Base-by-base conservation (phyloP, 768 basidiomycete genomes). In the Leccinum barrowsii region DNA sequence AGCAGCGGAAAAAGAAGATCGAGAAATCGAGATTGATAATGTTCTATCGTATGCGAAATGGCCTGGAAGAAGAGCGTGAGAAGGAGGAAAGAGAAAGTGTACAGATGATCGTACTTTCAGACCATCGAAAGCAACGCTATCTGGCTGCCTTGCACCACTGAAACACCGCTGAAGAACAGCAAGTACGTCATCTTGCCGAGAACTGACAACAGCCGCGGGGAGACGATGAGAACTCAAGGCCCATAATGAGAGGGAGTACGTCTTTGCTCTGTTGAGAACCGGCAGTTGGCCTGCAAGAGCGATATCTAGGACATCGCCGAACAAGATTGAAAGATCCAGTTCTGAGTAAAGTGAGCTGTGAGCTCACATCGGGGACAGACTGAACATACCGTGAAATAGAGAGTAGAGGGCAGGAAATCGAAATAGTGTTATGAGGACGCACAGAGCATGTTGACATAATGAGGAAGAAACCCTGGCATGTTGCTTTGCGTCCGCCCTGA, bases 381-480 rank as follows among this genome's bases (percentile, higher is more conserved):
- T 19, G 22, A n/a, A 75, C 82, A 42, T 63, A 89, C 87, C 70
- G 13, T 78, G 58, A 63, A 88, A 83, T 49, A 77, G 65, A 12
- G 71, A 64, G 70, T 77, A 74, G 58, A 87, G 61, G 19, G 71
- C 62, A 17, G 74, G 74, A 58, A 81, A 78, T n/a, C 72, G 73
- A 62, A 86, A 78, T 55, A 88, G 73, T 52, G 77, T 76, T 5
- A 83, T 78, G 42, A 83, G 61, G 50, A 82, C 68, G 59, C 78
- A 76, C 28, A 89, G 72, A 4, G 85, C 81, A 59, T 80, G 72
- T 28, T 83, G 80, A 59, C 80, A 84, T n/a, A 88, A 65, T 2
- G 67, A 68, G 10, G 77, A 76, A 17, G 76, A 61, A 58, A 82
- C 77, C 47, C 73, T 70, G 19, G 77, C 74, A 53, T 69, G 57